A percentile compares a stretch with the other conserved stretches of the same genome.
Evolutionary conservation across 441 rosid species (phyloP).

Genomic region (Dalechampia spathulata): DNA sequence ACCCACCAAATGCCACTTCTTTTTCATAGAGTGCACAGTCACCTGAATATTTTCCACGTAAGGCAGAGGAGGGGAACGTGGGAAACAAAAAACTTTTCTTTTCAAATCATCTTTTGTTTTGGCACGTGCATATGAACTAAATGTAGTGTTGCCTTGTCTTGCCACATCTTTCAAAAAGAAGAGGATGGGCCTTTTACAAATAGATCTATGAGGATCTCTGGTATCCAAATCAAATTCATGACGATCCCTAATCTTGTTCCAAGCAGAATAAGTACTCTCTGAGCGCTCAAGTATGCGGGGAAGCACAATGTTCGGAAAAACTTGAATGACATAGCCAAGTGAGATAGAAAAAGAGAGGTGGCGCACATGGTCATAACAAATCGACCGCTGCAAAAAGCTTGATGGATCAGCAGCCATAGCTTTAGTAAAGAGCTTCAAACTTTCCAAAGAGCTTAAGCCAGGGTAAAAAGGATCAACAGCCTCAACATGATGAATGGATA

Average conservation of each 20-base stretch:
- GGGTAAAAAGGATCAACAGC: slow-evolving; percentile 78
- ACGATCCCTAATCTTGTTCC: slow-evolving; percentile 48
- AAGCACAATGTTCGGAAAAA: slow-evolving; percentile 49
- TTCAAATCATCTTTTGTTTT: slow-evolving; percentile 49
- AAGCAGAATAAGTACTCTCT: slow-evolving; percentile 70
- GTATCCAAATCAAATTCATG: slow-evolving; percentile 79
- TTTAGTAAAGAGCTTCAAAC: slow-evolving; percentile 63
- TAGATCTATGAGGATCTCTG: slow-evolving; percentile 49
- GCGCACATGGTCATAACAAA: slow-evolving; percentile 55
- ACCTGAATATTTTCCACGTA: slow-evolving; percentile 50
- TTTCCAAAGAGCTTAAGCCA: slow-evolving; percentile 51
- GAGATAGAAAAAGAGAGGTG: slow-evolving; percentile 57
- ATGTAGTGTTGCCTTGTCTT: slow-evolving; percentile 42
- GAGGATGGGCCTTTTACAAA: slow-evolving; percentile 45
- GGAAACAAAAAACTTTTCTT: slow-evolving; percentile 71
- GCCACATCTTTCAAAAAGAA: slow-evolving; percentile 52
- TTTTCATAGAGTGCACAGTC: slow-evolving; percentile 41
- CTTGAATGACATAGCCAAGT: slow-evolving; percentile 75
- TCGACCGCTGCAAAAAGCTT: slow-evolving; percentile 74
- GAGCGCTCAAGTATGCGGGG: slow-evolving; percentile 75
- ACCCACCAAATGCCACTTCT: slow-evolving; percentile 80
- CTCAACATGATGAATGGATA: slow-evolving; percentile 84
- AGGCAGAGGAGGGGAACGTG: slow-evolving; percentile 50
- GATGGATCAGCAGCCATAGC: slow-evolving; percentile 60
- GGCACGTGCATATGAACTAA: slow-evolving; percentile 47